Base-by-base conservation (phyloP, 257 asterid species). In the Lithospermum erythrorhizon region DNA sequence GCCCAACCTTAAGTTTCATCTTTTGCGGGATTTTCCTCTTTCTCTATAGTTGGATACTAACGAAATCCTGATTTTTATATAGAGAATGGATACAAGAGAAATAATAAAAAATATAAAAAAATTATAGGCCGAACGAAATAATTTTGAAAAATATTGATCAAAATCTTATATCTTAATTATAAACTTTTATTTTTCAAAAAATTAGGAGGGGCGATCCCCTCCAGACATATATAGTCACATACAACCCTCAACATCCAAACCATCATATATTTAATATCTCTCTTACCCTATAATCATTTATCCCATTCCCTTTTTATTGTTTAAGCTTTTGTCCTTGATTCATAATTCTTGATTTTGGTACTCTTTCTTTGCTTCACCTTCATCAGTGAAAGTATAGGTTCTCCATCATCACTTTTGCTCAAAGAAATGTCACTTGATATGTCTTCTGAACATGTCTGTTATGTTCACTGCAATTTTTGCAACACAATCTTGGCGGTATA, bases 381-480 rank as follows among this genome's bases (percentile, higher is more conserved):
- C 63, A 53, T 22, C 16, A 8, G 59, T 58, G 67, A 72, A 48
- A 64, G 56, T 47, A 0, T 18, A 23, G 30, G 29, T 59, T 18
- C 37, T 21, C 60, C 51, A 75, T 75, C 80, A 29, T 52, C 24
- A 52, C 57, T 54, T 66, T 41, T 58, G 11, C 51, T 57, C 25
- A 9, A 32, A 51, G 72, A 78, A 73, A 83, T 84, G 88, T 89
- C 95, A 10, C 67, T 73, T 70, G 95, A 83, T 53, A 68, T 79
- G 73, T 62, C 79, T 67, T 65, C 89, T 16, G 97, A 87, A 66
- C 94, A 88, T 61, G 88, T 89, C 68, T 89, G 93, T 77, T 89
- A 87, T 70, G 94, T 89, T 47, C 84, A 81, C 73, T 89, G 97
- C 95, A 84, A 80, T 85, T 87, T 79, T 77, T 90, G 96, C 95